Base-by-base conservation (phyloP, 345 rosid genomes). In the Euphorbia pulcherrima region DNA sequence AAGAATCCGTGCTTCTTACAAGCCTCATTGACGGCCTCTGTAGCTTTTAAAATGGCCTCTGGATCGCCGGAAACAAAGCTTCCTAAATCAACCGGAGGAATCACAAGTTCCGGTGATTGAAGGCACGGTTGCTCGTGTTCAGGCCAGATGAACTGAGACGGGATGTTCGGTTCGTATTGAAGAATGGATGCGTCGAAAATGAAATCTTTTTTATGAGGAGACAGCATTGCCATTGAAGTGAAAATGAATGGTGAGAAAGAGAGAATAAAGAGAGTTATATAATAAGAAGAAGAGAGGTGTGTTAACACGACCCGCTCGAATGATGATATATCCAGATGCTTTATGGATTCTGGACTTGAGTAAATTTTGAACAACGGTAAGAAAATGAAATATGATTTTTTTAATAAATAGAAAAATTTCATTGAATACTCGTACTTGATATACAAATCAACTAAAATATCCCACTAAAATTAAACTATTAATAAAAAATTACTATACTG, bases 61-160 rank as follows among this genome's bases (percentile, higher is more conserved):
- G 77, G 77, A 80, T 82, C 86, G 24, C 87, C 84, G 0, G 87
- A 80, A 55, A 84, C 78, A 67, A 89, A 83, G 17, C 85, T 76
- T 1, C 77, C 75, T 41, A 92, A 74, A 79, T 95, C 93, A 50
- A 95, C 76, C 28, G 87, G 83, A 0, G 97, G 92, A 20, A 95
- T 95, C 8, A 68, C 57, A 35, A 95, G 90, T 60, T 88, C 86
- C 0, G 84, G 88, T 26, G 80, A 80, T 16, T 82, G 62, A 4
- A 65, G 64, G 63, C 80, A 59, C 10, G 97, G 97, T 62, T 79
- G 83, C 51, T 95, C 97, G 7, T 84, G 74, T 69, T 88, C 96
- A 0, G 97, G 97, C 99, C 99, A 95, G 1, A 95, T 77, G 80
- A 95, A 95, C 56, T 90, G 87, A 53, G 77, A 60, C 29, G 97